These are phyloP conservation scores for Hypoxylon rubiginosum DNA, from an alignment of 2,329 filamentous ascomycete genomes.

Conservation along the genomic window DNA sequence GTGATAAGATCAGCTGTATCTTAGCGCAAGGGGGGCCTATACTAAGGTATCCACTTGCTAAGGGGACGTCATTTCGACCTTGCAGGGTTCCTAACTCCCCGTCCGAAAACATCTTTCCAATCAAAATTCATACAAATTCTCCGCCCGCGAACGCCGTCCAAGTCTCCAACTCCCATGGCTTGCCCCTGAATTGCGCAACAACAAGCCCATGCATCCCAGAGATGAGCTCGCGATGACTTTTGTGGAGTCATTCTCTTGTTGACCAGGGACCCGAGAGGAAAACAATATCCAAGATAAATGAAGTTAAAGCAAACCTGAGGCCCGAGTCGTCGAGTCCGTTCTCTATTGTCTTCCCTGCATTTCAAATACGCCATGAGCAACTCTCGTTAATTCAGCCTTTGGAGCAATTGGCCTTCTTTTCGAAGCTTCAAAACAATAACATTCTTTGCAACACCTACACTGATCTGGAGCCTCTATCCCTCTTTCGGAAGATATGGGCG, in stretches of 20 bases:
- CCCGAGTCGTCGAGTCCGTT: slow-evolving; percentile 18
- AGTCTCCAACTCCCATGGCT: slow-evolving; percentile 24
- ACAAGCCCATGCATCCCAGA: slow-evolving; percentile 42
- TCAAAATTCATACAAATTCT: slow-evolving; percentile 35
- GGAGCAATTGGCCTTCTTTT: slow-evolving; percentile 3
- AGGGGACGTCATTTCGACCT: slow-evolving; percentile 46
- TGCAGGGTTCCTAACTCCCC: slow-evolving; percentile 30
- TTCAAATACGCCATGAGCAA: slow-evolving; percentile 10
- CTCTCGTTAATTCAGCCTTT: slow-evolving; percentile 15
- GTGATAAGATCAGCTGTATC: neutral
- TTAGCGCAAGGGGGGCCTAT: slow-evolving; percentile 1
- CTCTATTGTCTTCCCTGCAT: slow-evolving; percentile 2
- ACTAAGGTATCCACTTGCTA: slow-evolving; percentile 28
- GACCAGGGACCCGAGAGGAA: slow-evolving; percentile 42
- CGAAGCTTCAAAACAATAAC: slow-evolving; percentile 6
- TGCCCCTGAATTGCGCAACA: slow-evolving; percentile 39
- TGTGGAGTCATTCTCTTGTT: slow-evolving; percentile 39
- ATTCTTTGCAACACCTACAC: slow-evolving; percentile 15
- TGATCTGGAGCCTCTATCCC: slow-evolving; percentile 3
- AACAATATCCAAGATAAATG: slow-evolving; percentile 46
- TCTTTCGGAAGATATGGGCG: slow-evolving; percentile 43
- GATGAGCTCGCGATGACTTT: slow-evolving; percentile 38
- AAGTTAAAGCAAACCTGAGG: slow-evolving; percentile 44
- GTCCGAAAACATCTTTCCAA: slow-evolving; percentile 36
- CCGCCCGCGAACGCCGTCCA: slow-evolving; percentile 29